Percentiles rank a stretch among this genome's conserved stretches.
These are phyloP conservation scores for Oryza meyeriana DNA, from an alignment of 176 grass and related monocot genomes.

Conservation along the genomic window DNA sequence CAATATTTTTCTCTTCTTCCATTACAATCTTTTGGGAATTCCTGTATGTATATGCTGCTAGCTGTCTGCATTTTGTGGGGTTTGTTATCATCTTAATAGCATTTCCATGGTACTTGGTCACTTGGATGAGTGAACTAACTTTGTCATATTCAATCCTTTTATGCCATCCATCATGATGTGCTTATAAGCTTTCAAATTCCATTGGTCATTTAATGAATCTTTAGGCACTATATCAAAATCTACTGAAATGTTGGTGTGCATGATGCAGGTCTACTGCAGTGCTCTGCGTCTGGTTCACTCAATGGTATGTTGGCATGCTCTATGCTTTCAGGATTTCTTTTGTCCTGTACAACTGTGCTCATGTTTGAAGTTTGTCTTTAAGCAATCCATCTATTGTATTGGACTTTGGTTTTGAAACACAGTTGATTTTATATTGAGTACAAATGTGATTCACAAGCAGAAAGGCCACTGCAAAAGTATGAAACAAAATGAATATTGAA, in stretches of 20 bases:
- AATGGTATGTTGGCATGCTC: conserved; percentile 50
- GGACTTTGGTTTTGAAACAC: not conserved
- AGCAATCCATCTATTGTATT: not conserved
- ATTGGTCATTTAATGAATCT: not conserved
- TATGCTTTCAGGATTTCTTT: conserved; percentile 1
- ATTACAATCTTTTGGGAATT: not conserved
- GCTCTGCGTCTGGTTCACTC: conserved; percentile 73
- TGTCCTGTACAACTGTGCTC: not conserved
- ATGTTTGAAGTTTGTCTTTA: not conserved
- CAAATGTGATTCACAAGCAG: not conserved
- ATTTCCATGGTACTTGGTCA: not conserved
- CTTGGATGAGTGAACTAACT: not conserved
- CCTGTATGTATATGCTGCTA: not conserved
- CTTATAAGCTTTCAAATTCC: not conserved
- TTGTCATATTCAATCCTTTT: not conserved
- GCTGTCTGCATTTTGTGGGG: not conserved
- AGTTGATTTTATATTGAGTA: not conserved
- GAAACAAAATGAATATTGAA: not conserved
- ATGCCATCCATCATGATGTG: not conserved
- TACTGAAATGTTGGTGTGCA: conserved; percentile 24
- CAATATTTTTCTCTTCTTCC: not conserved
- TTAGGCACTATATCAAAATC: not conserved
- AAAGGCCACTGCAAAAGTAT: no score
- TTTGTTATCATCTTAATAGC: not conserved
- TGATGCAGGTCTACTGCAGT: conserved; percentile 75